Conservation (phyloP, 495 filamentous ascomycete species). For the Xylaria venustula region DNA sequence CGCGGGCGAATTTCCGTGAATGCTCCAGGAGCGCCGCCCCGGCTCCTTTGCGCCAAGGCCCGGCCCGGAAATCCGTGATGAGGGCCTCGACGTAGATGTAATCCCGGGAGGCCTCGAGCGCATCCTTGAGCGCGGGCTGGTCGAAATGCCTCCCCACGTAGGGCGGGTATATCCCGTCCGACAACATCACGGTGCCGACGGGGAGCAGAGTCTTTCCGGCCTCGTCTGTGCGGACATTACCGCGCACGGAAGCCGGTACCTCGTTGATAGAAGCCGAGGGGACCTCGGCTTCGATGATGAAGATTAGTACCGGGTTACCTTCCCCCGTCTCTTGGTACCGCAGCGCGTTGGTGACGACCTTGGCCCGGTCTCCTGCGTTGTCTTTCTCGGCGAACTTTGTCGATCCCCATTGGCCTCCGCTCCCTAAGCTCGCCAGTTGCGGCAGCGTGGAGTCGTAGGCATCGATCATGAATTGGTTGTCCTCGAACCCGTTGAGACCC, state of each 20-base stretch:
- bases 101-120: neutral
- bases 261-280: neutral
- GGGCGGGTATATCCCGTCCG: neutral
- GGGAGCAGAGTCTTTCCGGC: neutral
- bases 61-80: neutral
- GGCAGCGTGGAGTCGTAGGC: slow-evolving; percentile 3
- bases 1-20: neutral
- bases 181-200: slow-evolving; percentile 5
- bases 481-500: neutral
- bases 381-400: neutral
- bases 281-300: slow-evolving; percentile 9
- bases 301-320: neutral
- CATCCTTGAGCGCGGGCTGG: neutral
- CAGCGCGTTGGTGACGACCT: neutral
- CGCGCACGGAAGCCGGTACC: neutral
- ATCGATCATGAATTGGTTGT: slow-evolving; percentile 1
- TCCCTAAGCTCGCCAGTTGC: slow-evolving; percentile 1
- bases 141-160: neutral
- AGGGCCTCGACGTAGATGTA: slow-evolving; percentile 8
- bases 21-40: slow-evolving; percentile 1
- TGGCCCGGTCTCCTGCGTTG: neutral
- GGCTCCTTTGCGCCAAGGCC: slow-evolving; percentile 3
- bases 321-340: slow-evolving; percentile 3
- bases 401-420: slow-evolving; percentile 1
- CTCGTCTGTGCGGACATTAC: neutral